These are phyloP conservation scores for Paraphoma chrysanthemicola DNA, from an alignment of 2,329 filamentous ascomycete species.

Conservation along the genomic window DNA sequence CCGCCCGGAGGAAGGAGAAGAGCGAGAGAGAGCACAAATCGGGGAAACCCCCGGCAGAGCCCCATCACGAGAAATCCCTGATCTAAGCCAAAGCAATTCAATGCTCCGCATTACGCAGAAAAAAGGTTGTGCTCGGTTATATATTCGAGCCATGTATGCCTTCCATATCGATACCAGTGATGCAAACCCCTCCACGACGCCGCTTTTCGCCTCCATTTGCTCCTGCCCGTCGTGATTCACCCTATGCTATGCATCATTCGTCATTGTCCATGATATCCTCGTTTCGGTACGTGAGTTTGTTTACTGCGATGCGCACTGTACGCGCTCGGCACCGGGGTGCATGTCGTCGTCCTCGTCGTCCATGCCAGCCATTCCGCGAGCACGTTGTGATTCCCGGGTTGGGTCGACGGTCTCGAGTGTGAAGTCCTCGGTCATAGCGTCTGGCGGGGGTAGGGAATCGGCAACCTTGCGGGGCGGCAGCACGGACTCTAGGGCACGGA, in stretches of 20 bases:
- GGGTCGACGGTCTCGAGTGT: conserved; percentile 84
- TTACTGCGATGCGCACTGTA: conserved; percentile 90
- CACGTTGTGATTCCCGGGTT: conserved; percentile 67
- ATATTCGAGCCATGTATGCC: background rate
- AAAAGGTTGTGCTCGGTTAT: background rate
- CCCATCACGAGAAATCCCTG: too few relatives aligned
- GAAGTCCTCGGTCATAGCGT: conserved; percentile 91
- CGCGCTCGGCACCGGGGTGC: conserved; percentile 73
- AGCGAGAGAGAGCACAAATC: background rate
- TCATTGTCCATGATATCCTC: background rate
- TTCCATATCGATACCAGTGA: background rate
- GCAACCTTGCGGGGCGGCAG: conserved; percentile 73
- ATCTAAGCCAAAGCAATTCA: background rate
- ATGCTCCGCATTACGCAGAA: too few relatives aligned
- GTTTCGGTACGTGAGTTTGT: conserved; percentile 12
- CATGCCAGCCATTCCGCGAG: conserved; percentile 68
- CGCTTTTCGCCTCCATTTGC: background rate
- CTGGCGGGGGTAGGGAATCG: conserved; percentile 72
- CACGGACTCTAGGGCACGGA: conserved; percentile 81
- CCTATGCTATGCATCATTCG: background rate
- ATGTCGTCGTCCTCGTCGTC: conserved; percentile 71
- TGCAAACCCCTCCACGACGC: background rate
- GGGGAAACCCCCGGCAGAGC: background rate
- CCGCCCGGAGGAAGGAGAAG: background rate
- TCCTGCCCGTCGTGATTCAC: background rate